A percentile compares a stretch with the other conserved stretches of the same genome.
Conservation (phyloP, 768 basidiomycete species). For the Strobilomyces dryophilus region DNA sequence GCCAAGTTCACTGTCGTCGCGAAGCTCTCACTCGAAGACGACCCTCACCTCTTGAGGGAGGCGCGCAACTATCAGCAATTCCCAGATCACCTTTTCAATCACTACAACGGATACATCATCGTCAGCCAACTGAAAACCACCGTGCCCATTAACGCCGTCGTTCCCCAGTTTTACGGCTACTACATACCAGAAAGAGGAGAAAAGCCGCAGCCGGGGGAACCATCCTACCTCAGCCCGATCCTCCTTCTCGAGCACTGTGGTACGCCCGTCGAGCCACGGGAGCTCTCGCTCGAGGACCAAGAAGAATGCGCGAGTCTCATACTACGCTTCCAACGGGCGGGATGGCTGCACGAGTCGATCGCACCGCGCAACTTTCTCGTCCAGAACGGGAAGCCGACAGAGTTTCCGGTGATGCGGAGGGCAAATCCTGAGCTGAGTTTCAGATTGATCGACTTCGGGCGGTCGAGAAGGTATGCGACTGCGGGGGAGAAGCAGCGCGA, state of each 20-base stretch:
- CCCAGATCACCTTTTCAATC: constrained; percentile 25
- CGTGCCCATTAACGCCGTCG: constrained; percentile 45
- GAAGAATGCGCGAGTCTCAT: constrained; percentile 39
- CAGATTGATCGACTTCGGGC: constrained; percentile 51
- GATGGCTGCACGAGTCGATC: constrained; percentile 40
- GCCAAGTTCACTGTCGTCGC: constrained; percentile 40
- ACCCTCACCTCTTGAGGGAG: constrained; percentile 34
- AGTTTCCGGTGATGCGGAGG: constrained; percentile 13
- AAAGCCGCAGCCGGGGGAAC: background rate
- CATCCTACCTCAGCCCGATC: constrained; percentile 35
- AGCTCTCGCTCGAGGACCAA: constrained; percentile 34
- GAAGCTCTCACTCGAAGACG: constrained; percentile 40
- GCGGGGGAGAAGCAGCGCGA: background rate
- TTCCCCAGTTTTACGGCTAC: constrained; percentile 65
- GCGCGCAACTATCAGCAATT: constrained; percentile 27
- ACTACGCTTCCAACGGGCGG: constrained; percentile 37
- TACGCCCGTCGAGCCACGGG: constrained; percentile 23
- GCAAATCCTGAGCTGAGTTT: constrained; percentile 30
- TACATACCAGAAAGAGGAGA: constrained; percentile 33
- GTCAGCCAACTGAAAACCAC: constrained; percentile 34
- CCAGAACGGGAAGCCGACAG: constrained; percentile 39
- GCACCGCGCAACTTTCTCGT: constrained; percentile 41
- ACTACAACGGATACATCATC: constrained; percentile 25
- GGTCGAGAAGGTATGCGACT: constrained; percentile 17
- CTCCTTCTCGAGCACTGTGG: constrained; percentile 49